Base-by-base conservation (phyloP, 2,329 filamentous ascomycete species). In the Teratosphaeria gauchensis region DNA sequence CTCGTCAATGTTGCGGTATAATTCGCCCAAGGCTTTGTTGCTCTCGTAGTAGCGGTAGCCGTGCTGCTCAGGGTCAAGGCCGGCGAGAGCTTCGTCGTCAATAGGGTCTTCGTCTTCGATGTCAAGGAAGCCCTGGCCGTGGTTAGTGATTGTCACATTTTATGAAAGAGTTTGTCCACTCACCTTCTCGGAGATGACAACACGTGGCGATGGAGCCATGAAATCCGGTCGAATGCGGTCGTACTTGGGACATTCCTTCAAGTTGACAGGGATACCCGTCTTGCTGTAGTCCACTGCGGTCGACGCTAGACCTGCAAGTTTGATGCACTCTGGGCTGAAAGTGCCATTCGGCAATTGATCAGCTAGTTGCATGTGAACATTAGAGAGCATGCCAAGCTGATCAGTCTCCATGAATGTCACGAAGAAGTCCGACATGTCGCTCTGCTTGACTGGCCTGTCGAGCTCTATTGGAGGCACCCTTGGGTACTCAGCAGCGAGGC, bases 391-490 rank as follows among this genome's bases (percentile, higher is more conserved):
- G 2, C 75, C 76, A 0, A 78, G 65, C n/a, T 71, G 70, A 61
- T 78, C 75, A 38, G 70, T 73, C n/a, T 75, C 70, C 84, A 90
- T 90, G 62, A 90, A 90, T 30, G 84, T 77, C n/a, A 95, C 78
- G 62, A 95, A 94, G 72, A 92, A 94, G 11, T 87, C 77, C 0
- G 84, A 84, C 75, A 95, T 94, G 64, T 95, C 89, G 0, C 81
- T 70, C 1, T 72, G 71, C 1, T 72, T 72, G 0, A 95, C 87
- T 0, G 73, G 62, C 0, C 87, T 78, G 7, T 80, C 77, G n/a
- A 95, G 80, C 54, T 85, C 77, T 0, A 78, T 61, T 0, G 87
- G 82, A 0, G 64, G 16, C 0, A 82, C 77, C 1, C 83, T 78
- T 2, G 84, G 80, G 64, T 95, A 95, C 62, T 90, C 83, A 0